Evolutionary conservation across 2,329 filamentous ascomycete genomes (phyloP), one percentile per base, ranked within the genome.

Genomic region (Xylariaceae sp.): DNA sequence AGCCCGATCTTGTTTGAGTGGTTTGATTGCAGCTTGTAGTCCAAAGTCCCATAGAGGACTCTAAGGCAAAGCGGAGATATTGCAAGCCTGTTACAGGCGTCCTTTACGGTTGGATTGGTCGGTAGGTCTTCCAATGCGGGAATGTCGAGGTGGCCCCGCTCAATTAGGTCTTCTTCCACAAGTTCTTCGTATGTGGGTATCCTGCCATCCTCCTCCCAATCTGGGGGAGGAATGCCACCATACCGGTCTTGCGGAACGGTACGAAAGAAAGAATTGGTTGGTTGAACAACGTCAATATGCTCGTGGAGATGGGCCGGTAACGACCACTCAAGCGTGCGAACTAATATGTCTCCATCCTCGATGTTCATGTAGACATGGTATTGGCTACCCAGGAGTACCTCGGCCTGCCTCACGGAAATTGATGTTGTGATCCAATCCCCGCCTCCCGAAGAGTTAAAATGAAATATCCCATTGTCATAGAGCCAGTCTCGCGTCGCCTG

Each of bases 251-350:
- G 42, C 41, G 48, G 40, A 20, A 43, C 18, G 20, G 29, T 6
- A 18, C 48, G 48, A 7, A 50, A 29, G 41, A 81, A 80, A 63
- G 74, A 78, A 16, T 75, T 78, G 5, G 78, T 79, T 0, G 78
- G 78, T 20, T 77, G 74, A 46, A 81, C 70, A 29, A 79, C 66
- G 60, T 79, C 75, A 57, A 81, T 74, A 59, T 76, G 65, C 37
- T 60, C 55, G 20, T 65, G 61, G 49, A 80, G 60, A 14, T 73
- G 63, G n/a, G 74, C 68, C 0, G 68, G 68, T 16, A 72, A 54
- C 1, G 66, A 69, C 48, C 48, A 50, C 40, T 50, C 50, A 20
- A 40, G 44, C 14, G 47, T 49, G 18, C 37, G 40, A 7, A 41
- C 40, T 18, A 49, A 42, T n/a, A 49, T 16, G 14, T 37, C 32